phyloP scores from a whole-genome alignment of 495 filamentous ascomycete genomes.

The Penicillium angulare region DNA sequence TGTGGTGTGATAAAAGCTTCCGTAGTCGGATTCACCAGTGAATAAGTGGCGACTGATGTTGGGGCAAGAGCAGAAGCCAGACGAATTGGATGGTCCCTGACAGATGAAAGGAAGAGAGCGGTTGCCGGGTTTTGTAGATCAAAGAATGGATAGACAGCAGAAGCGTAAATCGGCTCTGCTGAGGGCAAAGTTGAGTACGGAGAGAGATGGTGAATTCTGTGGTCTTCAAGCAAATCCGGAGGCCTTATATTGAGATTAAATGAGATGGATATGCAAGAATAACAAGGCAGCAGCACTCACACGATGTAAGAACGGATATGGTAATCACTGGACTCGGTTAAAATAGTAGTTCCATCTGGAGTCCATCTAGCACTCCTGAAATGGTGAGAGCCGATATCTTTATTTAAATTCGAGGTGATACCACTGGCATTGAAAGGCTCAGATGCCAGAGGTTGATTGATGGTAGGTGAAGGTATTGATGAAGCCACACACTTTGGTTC shows the following conservation, averaged over 20 bases:
- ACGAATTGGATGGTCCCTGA: constrained; percentile 72
- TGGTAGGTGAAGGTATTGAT: constrained; percentile 4
- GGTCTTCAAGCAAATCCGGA: constrained; percentile 60
- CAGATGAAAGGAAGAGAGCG: constrained; percentile 65
- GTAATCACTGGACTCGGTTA: constrained; percentile 72
- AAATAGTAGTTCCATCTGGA: constrained; percentile 76
- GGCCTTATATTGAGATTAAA: constrained; percentile 41
- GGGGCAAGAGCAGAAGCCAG: constrained; percentile 59
- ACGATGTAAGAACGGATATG: constrained; percentile 69
- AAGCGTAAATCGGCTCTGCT: constrained; percentile 68
- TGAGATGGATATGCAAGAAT: neutral
- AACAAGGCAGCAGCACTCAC: constrained; percentile 28
- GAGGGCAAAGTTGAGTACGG: constrained; percentile 61
- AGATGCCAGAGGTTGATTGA: too few species aligned
- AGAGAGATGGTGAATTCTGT: constrained; percentile 49
- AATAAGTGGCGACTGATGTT: constrained; percentile 59
- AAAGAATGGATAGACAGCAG: constrained; percentile 72
- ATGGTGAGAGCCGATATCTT: neutral
- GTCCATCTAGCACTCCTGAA: constrained; percentile 46
- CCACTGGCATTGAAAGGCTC: too few species aligned
- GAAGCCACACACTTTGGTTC: constrained; percentile 31
- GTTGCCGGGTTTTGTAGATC: constrained; percentile 62
- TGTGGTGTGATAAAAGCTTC: constrained; percentile 77
- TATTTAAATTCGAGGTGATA: neutral
- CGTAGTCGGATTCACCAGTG: constrained; percentile 67